Percentiles rank a stretch among this genome's conserved stretches.
Conservation (phyloP, 176 grass and related monocot species). For the Guadua angustifolia region DNA sequence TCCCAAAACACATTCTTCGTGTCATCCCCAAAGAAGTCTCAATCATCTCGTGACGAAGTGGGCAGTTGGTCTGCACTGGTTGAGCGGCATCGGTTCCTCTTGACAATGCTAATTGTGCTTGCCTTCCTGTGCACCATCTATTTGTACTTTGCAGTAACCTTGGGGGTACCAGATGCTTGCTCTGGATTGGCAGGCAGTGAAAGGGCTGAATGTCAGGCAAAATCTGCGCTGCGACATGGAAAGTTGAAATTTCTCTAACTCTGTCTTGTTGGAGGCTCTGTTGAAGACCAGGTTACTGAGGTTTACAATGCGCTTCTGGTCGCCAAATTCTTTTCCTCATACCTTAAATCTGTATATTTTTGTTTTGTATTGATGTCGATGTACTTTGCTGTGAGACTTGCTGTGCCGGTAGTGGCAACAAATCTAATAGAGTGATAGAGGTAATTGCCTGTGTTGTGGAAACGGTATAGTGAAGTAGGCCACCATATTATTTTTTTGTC, state of each 20-base stretch:
- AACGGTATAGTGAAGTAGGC: slow-evolving; percentile 38
- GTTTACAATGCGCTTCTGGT: slow-evolving; percentile 34
- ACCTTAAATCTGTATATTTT: slow-evolving; percentile 52
- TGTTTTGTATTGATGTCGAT: slow-evolving; percentile 41
- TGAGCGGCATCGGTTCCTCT: slow-evolving; percentile 84
- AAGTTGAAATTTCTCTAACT: slow-evolving; percentile 76
- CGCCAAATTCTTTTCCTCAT: slow-evolving; percentile 27
- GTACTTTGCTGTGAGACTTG: slow-evolving; percentile 5
- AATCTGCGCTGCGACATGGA: slow-evolving; percentile 61
- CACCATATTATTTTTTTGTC: slow-evolving; percentile 35
- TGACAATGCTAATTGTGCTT: slow-evolving; percentile 75
- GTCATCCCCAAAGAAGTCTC: slow-evolving; percentile 61
- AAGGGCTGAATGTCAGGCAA: slow-evolving; percentile 65
- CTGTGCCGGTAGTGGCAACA: neutral
- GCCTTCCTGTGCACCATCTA: slow-evolving; percentile 90
- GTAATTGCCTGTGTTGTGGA: neutral
- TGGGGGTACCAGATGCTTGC: slow-evolving; percentile 63
- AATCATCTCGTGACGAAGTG: slow-evolving; percentile 58
- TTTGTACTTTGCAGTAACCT: slow-evolving; percentile 89
- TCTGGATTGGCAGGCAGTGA: slow-evolving; percentile 56
- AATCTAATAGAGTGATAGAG: slow-evolving; percentile 40
- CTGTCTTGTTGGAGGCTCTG: neutral
- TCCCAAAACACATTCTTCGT: slow-evolving; percentile 71
- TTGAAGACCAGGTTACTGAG: slow-evolving; percentile 35
- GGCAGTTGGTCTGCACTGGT: slow-evolving; percentile 76